Base-by-base conservation (phyloP, 2,329 filamentous ascomycete species). In the Colletotrichum simmondsii region DNA sequence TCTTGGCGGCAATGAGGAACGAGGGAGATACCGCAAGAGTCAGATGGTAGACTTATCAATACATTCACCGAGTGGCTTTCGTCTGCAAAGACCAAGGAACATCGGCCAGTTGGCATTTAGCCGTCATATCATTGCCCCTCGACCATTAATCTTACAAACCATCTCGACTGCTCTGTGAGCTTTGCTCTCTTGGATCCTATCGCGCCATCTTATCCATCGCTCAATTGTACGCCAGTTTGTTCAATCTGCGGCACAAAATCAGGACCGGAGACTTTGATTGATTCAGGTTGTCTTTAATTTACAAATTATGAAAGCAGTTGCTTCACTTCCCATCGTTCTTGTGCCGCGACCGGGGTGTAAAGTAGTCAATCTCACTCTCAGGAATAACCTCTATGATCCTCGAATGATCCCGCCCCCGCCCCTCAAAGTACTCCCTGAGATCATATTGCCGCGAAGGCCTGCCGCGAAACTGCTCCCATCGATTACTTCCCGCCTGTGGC, bases 301-400 rank as follows among this genome's bases (percentile, higher is more conserved):
- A 46, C 1, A n/a, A 46, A 2, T 19, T 46, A 19, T 46, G 2
- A 46, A 46, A n/a, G 19, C 30, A 32, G 8, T 46, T 10, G 7
- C 42, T n/a, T 65, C 28, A 65, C 1, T 62, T 52, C 5, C 42
- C 56, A 6, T 52, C 56, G 12, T 8, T 22, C 11, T 49, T 49
- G 12, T 61, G 54, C 28, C 52, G n/a, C 6, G 28, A 26, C 7
- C 37, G 60, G 0, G 32, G 24, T 16, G 35, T 22, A 28, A 35
- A 65, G 5, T 73, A 42, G 19, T 57, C 67, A 57, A 73, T 26
- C 12, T 71, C 71, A 5, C 67, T 70, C 19, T 35, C 67, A 22
- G 71, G 61, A 16, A 71, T 73, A 4, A 73, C 67, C 22, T 73
- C 71, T 11, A 73, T 42, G 3, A 73, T 52, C 57, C 66, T 65